Evolutionary conservation across 2,329 filamentous ascomycete species (phyloP).

Genomic region (Trichoderma sp.): DNA sequence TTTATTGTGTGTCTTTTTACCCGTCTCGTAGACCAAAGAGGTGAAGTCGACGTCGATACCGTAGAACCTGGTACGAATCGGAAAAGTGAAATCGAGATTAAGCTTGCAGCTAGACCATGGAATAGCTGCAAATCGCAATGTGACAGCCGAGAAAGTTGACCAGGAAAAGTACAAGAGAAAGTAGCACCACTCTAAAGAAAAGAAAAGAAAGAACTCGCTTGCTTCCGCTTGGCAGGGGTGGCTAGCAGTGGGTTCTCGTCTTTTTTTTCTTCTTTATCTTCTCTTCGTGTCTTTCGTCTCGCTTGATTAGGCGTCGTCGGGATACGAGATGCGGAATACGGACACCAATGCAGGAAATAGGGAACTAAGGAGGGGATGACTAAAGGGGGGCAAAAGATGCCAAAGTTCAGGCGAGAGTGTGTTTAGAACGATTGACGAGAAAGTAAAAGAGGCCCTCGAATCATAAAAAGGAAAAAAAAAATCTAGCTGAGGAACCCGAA

Average conservation of each 20-base stretch:
- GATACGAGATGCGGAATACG: conserved; percentile 4
- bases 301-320: neutral
- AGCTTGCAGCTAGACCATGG: neutral
- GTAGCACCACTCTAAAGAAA: neutral
- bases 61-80: neutral
- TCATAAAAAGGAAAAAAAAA: neutral
- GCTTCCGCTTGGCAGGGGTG: conserved; percentile 1
- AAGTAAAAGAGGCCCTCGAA: neutral
- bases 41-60: neutral
- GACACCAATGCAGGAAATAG: neutral
- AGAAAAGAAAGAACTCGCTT: neutral
- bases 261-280: neutral
- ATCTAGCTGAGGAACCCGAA: neutral
- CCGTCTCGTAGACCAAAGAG: neutral
- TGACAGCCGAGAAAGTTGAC: neutral
- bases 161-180: neutral
- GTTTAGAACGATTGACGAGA: conserved; percentile 17
- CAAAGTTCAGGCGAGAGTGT: neutral
- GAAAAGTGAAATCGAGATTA: neutral
- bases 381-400: conserved; percentile 2
- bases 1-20: neutral
- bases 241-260: neutral
- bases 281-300: neutral
- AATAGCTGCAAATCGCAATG: neutral
- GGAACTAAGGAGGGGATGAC: conserved; percentile 13